Evolutionary conservation across 495 filamentous ascomycete species (phyloP), one percentile per base, ranked within the genome.

Genomic region (Chaetomidium leptoderma): DNA sequence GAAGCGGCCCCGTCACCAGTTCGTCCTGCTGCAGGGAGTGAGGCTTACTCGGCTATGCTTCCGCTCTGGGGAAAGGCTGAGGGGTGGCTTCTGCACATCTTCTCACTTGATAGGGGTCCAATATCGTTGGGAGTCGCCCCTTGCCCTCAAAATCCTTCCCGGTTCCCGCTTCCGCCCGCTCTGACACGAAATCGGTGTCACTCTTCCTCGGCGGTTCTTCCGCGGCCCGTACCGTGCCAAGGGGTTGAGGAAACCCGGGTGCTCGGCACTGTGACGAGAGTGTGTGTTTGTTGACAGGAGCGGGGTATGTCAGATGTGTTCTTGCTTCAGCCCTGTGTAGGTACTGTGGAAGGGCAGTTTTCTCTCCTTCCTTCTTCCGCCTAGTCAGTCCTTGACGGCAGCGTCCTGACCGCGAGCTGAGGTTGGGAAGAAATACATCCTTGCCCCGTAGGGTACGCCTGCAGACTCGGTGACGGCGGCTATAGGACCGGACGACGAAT

Each of bases 221-320:
- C 46, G 46, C 46, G 46, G 29, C n/a, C 46, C 17, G 46, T 49
- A 49, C 46, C 46, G 46, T 49, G 16, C 30, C 30, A n/a, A n/a
- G n/a, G n/a, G n/a, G n/a, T n/a, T n/a, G n/a, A n/a, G n/a, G n/a
- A n/a, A n/a, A n/a, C n/a, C n/a, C n/a, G n/a, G n/a, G n/a, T n/a
- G n/a, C n/a, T n/a, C 13, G n/a, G 46, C 46, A 49, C 46, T 49
- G 46, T 49, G 46, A 6, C 17, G 46, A 7, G 17, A 21, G 19
- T 21, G 24, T 27, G 4, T 16, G 0, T 17, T 13, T 19, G 32
- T 35, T n/a, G n/a, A n/a, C n/a, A n/a, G n/a, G n/a, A n/a, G n/a
- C n/a, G n/a, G n/a, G n/a, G n/a, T n/a, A n/a, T n/a, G n/a, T n/a
- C n/a, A n/a, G n/a, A n/a, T n/a, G n/a, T n/a, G n/a, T n/a, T n/a